These are phyloP conservation scores for Leccinum uliginosum DNA, from an alignment of 768 basidiomycete genomes.

Conservation along the genomic window DNA sequence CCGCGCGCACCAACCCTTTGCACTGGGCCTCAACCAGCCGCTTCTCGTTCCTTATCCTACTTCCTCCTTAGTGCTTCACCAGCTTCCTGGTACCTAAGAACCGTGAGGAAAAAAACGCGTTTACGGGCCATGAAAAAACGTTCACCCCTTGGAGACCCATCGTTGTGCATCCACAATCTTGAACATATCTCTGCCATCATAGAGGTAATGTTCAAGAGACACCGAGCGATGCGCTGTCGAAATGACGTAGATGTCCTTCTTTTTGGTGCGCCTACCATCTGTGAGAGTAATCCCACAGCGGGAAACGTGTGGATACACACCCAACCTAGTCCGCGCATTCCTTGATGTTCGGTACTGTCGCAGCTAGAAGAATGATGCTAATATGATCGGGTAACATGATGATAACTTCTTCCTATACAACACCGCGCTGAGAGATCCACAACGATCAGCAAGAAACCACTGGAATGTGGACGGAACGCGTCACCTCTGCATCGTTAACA, in stretches of 20 bases:
- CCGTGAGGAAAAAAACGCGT: conserved; percentile 1
- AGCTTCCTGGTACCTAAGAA: conserved; percentile 79
- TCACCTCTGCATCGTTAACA: conserved; percentile 96
- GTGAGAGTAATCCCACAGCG: conserved; percentile 7
- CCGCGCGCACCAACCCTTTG: conserved; percentile 82
- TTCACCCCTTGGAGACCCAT: conserved; percentile 70
- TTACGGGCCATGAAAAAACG: background rate
- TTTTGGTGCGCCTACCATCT: conserved; percentile 81
- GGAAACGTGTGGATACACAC: conserved; percentile 43
- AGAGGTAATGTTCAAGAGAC: conserved; percentile 94
- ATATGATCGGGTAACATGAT: conserved; percentile 99
- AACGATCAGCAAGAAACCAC: conserved; percentile 9
- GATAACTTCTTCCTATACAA: conserved; percentile 99
- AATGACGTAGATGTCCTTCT: conserved; percentile 99
- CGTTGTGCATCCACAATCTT: conserved; percentile 88
- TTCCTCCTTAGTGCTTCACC: conserved; percentile 85
- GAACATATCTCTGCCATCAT: conserved; percentile 88
- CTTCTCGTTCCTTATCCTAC: conserved; percentile 98
- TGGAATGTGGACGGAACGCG: conserved; percentile 10
- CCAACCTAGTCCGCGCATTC: conserved; percentile 99
- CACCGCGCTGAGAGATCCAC: conserved; percentile 68
- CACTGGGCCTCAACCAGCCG: conserved; percentile 84
- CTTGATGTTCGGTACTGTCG: conserved; percentile 96
- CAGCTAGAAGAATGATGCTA: conserved; percentile 94
- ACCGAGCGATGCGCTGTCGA: conserved; percentile 95